Percentiles rank a stretch among this genome's conserved stretches.
These are phyloP conservation scores for Tetrahymena elliotti DNA, from an alignment of 73 alveolate genomes.

Conservation along the genomic window DNA sequence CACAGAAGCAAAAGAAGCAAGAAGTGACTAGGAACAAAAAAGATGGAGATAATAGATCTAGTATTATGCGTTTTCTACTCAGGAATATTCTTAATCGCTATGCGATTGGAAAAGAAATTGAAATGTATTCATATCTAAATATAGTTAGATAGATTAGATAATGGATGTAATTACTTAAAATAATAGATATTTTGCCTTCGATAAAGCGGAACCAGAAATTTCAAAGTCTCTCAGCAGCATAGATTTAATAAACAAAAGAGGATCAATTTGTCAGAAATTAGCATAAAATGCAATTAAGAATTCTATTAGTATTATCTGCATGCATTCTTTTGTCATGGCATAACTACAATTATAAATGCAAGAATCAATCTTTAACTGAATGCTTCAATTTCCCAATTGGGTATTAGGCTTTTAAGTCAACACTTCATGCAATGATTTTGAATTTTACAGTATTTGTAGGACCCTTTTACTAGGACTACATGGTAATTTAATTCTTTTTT, in stretches of 20 bases:
- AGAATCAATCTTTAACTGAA: not conserved
- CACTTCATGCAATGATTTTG: not conserved
- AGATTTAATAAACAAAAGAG: not conserved
- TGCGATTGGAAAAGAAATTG: not conserved
- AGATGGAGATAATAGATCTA: not conserved
- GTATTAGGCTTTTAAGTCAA: not conserved
- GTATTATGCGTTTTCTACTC: not conserved
- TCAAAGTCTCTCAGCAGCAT: not conserved
- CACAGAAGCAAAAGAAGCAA: not conserved
- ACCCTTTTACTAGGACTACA: not conserved
- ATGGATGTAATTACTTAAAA: not conserved
- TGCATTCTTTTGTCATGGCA: not conserved
- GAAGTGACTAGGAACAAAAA: not conserved
- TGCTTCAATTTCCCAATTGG: not conserved
- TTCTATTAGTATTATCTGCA: not conserved
- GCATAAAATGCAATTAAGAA: not conserved
- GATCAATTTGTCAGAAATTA: not conserved
- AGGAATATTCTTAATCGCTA: not conserved
- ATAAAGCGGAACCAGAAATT: not conserved
- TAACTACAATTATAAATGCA: not conserved
- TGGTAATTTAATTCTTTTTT: not conserved
- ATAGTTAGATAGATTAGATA: not conserved
- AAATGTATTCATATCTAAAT: not conserved
- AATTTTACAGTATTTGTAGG: not conserved
- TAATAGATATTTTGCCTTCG: not conserved